Base-by-base conservation (phyloP, 768 basidiomycete species). In the Serpula lacrymans region DNA sequence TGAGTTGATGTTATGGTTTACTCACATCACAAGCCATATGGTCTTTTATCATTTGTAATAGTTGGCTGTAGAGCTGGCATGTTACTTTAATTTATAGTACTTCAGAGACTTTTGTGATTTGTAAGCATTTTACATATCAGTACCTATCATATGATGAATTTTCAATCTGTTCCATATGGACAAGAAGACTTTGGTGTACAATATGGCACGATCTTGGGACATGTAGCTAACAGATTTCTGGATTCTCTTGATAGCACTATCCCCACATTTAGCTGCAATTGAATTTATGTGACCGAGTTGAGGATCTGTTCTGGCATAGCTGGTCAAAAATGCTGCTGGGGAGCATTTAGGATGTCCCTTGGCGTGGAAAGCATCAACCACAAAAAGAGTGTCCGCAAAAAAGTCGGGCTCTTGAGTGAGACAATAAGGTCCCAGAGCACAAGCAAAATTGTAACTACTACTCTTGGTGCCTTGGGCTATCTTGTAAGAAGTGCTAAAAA, bases 401-500 rank as follows among this genome's bases (percentile, higher is more conserved):
- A 57, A 62, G 4, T 53, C 43, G 1, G 58, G 49, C 35, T 59
- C 56, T 1, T 50, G 46, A 4, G 48, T 37, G 52, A 62, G 52
- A 44, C 58, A 65, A 36, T 67, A 67, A 4, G 65, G n/a, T n/a
- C n/a, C n/a, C n/a, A n/a, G n/a, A n/a, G n/a, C n/a, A n/a, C n/a
- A n/a, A n/a, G n/a, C n/a, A 38, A 62, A 63, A 41, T 64, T 60
- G 34, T 65, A 63, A 65, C 43, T 4, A 67, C 41, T 5, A 46
- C 31, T 18, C 53, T 46, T 8, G 61, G 65, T 1, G 63, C 55
- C 14, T 22, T 53, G 7, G 45, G 30, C 58, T 59, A 68, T 2
- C 49, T 47, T 1, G 66, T 69, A 10, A 64, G 47, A 2, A 69
- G 47, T 1, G 69, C 66, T 2, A 60, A 66, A 41, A 70, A 70